Evolutionary conservation across 2,329 filamentous ascomycete genomes (phyloP), one percentile per base, ranked within the genome.

Genomic region (Onygenales sp.): DNA sequence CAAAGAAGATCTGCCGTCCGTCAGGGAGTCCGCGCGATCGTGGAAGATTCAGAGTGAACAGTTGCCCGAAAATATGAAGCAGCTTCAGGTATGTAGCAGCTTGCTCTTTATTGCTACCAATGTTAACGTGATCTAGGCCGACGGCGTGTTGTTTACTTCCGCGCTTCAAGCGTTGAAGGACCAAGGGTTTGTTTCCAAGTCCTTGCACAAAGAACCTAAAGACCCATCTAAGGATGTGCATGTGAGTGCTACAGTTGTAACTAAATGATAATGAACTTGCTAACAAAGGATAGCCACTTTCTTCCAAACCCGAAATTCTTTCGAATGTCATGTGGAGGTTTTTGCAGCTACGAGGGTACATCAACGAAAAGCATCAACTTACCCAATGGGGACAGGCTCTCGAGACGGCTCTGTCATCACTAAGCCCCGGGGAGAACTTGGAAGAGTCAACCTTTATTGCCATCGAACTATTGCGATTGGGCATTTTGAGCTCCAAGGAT

Each of bases 261-360:
- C 32, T 41, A 49, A 38, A 43, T 6, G 39, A 17, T n/a, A 33
- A 55, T 58, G 45, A 51, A 7, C 14, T 43, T 43, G 42, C 55
- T 64, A 54, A 62, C 51, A 55, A 39, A 43, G 8, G 54, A 54
- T 52, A 79, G 71, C 64, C 66, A 11, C 66, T 80, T 7, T 81
- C 78, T 55, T 81, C 85, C n/a, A 81, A 85, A 58, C 78, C 86
- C 13, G 87, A 93, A 63, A 79, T 92, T 52, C 73, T 80, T 27
- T 74, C 89, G 14, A 88, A 95, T 62, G 82, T 85, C 6, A 79
- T 92, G 55, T 96, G 89, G 86, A 83, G 90, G 53, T 93, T 96
- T 70, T 78, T 98, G 21, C 89, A 95, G 65, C 78, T 97, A 48
- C 83, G 91, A 55, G 90, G 86, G 27, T 98, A 96, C 63, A 78